A percentile compares a stretch with the other conserved stretches of the same genome.
Evolutionary conservation across 202 grass and related monocot genomes (phyloP).

Genomic region (Schoenoplectus triqueter): DNA sequence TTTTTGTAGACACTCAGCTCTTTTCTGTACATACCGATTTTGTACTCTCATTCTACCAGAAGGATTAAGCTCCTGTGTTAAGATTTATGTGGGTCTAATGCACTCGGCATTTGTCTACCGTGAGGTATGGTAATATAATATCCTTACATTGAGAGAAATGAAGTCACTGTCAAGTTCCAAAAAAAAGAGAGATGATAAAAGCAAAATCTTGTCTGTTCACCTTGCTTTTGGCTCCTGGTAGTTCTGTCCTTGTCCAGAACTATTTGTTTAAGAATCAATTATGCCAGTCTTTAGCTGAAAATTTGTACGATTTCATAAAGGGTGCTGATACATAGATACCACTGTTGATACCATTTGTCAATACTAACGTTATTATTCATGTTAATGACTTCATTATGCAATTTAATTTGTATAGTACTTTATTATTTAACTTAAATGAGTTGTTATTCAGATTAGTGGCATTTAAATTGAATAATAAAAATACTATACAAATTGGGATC

Average conservation of each 20-base stretch:
- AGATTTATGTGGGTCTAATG: slow-evolving; percentile 40
- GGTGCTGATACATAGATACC: too few species aligned
- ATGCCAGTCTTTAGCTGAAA: not conserved
- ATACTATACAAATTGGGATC: too few species aligned
- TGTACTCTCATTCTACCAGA: slow-evolving; percentile 99
- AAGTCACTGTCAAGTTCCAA: too few species aligned
- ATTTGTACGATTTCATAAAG: not conserved
- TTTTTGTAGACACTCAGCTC: slow-evolving; percentile 94
- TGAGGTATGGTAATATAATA: slow-evolving; percentile 35
- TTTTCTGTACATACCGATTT: slow-evolving; percentile 99
- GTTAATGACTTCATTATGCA: too few species aligned
- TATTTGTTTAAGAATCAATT: slow-evolving; percentile 13
- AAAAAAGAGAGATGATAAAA: not conserved
- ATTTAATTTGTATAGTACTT: too few species aligned
- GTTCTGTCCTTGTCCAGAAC: not conserved
- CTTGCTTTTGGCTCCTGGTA: not conserved
- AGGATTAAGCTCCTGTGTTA: slow-evolving; percentile 60
- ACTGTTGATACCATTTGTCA: too few species aligned
- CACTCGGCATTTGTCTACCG: slow-evolving; percentile 3
- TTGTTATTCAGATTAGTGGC: too few species aligned
- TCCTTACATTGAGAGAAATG: not conserved
- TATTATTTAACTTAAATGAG: too few species aligned
- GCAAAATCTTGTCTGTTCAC: not conserved
- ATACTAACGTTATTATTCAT: too few species aligned
- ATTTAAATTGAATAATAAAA: too few species aligned